A percentile compares a stretch with the other conserved stretches of the same genome.
phyloP scores from a whole-genome alignment of 306 rosid species.

The Cucumis melo region DNA sequence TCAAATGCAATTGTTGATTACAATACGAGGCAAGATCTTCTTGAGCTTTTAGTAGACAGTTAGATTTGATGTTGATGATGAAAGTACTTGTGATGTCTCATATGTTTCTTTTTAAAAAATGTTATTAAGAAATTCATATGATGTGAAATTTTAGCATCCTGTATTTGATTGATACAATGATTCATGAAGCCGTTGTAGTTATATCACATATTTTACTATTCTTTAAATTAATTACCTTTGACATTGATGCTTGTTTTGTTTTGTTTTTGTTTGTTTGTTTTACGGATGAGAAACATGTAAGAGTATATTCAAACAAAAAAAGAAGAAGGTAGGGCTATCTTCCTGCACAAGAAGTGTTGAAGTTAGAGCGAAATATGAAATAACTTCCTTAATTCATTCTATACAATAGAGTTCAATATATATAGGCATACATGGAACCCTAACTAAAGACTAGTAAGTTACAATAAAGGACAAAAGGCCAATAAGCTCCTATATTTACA shows the following conservation, averaged over 20 bases:
- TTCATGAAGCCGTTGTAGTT: background rate
- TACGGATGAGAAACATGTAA: background rate
- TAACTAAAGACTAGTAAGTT: no score
- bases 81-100: background rate
- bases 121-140: background rate
- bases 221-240: background rate
- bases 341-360: background rate
- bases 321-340: no score
- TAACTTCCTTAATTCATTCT: no score
- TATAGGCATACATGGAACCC: no score
- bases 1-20: conserved; percentile 62
- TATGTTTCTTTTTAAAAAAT: background rate
- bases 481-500: no score
- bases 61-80: background rate
- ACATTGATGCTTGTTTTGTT: background rate
- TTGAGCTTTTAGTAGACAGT: background rate
- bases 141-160: background rate
- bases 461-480: no score
- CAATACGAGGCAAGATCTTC: conserved; percentile 63
- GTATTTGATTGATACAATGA: background rate
- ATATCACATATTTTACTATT: background rate
- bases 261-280: no score
- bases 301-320: background rate
- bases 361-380: no score
- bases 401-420: no score